Evolutionary conservation across 2,329 filamentous ascomycete genomes (phyloP).

Genomic region (Aspergillus versicolor): DNA sequence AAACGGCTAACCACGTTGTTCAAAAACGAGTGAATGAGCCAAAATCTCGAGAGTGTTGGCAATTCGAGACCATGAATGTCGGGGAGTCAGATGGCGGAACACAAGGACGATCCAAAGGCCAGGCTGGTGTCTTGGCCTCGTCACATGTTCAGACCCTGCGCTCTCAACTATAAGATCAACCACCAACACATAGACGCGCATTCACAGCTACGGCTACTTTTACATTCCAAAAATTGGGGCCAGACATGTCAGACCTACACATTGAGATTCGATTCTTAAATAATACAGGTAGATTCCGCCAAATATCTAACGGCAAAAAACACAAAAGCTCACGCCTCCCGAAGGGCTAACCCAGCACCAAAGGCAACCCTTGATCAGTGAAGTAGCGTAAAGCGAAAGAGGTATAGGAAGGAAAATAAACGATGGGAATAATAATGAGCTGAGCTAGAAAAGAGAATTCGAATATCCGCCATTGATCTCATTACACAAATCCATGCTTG

Average conservation of each 20-base stretch:
- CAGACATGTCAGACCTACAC: not conserved
- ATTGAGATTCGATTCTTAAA: not conserved
- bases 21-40: not conserved
- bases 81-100: not conserved
- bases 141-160: conserved; percentile 18
- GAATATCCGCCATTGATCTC: conserved; percentile 16
- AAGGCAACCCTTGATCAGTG: conserved; percentile 2
- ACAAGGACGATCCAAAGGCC: conserved; percentile 22
- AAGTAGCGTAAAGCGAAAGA: conserved; percentile 7
- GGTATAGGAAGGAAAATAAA: conserved; percentile 8
- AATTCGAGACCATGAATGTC: not conserved
- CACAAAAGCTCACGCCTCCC: not conserved
- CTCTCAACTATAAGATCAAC: not conserved
- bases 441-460: conserved; percentile 3
- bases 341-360: conserved; percentile 6
- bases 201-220: not conserved
- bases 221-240: not conserved
- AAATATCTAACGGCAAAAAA: not conserved
- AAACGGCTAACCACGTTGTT: not conserved
- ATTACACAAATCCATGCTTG: conserved; percentile 18
- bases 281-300: conserved; percentile 4
- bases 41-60: not conserved
- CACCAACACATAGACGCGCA: not conserved
- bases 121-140: conserved; percentile 28
- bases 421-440: conserved; percentile 1